Evolutionary conservation across 148 eudicot species (phyloP).

Genomic region (Salicornia ramosissima): DNA sequence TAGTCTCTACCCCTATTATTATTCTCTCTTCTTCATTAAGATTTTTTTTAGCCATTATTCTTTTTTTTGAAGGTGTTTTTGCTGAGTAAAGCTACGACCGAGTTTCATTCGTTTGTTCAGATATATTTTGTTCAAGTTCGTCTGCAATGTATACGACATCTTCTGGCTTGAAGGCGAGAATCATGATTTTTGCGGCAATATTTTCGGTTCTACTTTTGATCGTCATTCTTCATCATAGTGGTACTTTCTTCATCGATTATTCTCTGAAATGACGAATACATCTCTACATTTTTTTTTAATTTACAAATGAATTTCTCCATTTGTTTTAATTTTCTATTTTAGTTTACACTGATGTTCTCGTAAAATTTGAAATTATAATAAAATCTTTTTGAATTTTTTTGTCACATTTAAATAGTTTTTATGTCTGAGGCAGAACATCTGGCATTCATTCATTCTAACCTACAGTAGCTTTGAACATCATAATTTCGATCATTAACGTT

Average conservation of each 20-base stretch:
- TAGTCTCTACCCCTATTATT: constrained; percentile 8
- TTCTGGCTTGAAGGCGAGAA: constrained; percentile 21
- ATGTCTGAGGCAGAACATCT: too few species aligned
- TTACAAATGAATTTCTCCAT: background rate
- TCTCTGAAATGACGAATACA: too few species aligned
- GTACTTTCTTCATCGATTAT: constrained; percentile 23
- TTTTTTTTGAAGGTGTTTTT: constrained; percentile 3
- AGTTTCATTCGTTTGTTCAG: background rate
- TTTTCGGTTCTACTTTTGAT: constrained; percentile 31
- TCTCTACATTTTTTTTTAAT: background rate
- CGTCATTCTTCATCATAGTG: constrained; percentile 20
- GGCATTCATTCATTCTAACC: too few species aligned
- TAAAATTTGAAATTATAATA: too few species aligned
- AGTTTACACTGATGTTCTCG: too few species aligned
- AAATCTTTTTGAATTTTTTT: background rate
- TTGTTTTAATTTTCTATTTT: background rate
- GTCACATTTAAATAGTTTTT: background rate
- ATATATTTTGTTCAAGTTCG: background rate
- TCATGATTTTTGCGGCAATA: constrained; percentile 36
- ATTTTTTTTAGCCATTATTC: background rate
- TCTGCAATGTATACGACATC: constrained; percentile 17
- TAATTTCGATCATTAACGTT: background rate
- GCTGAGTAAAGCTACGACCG: constrained; percentile 17
- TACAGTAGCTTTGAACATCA: too few species aligned
- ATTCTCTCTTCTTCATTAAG: constrained; percentile 12